Conservation (phyloP, 2,329 filamentous ascomycete species). For the Xylaria polymorpha region DNA sequence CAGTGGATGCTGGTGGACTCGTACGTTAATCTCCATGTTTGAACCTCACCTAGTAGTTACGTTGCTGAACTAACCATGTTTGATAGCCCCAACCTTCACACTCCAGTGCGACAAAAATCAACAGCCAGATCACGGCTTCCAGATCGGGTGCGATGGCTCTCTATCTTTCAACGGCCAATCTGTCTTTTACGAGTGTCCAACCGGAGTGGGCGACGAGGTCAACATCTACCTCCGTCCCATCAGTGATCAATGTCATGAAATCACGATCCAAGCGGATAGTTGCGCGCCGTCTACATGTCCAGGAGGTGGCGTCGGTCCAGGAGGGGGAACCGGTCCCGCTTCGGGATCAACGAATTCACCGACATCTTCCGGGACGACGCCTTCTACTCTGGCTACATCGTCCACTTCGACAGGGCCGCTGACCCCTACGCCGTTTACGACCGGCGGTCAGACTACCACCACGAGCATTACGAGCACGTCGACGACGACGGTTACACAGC, state of each 20-base stretch:
- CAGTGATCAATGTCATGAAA: conserved; percentile 59
- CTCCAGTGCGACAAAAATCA: conserved; percentile 71
- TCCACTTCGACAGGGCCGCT: conserved; percentile 18
- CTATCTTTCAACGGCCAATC: conserved; percentile 63
- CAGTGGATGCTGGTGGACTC: conserved; percentile 72
- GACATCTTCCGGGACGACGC: background rate
- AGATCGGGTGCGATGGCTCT: conserved; percentile 62
- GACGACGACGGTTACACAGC: conserved; percentile 32
- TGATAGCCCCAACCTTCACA: conserved; percentile 64
- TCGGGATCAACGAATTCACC: conserved; percentile 25
- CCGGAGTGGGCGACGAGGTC: conserved; percentile 63
- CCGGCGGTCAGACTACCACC: conserved; percentile 19
- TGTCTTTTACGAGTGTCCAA: conserved; percentile 71
- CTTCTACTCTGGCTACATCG: conserved; percentile 26
- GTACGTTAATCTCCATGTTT: conserved; percentile 49
- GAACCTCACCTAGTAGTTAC: background rate
- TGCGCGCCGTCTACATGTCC: conserved; percentile 48
- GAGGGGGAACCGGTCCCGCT: conserved; percentile 18
- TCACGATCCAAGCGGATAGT: conserved; percentile 58
- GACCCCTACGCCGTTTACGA: conserved; percentile 33
- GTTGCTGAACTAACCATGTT: background rate
- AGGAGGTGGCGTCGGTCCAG: conserved; percentile 29
- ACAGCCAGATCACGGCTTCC: conserved; percentile 65
- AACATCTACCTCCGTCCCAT: conserved; percentile 64
- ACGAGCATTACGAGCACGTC: conserved; percentile 38